phyloP scores from a whole-genome alignment of 2,329 filamentous ascomycete species.

The Orbilia ellipsospora region DNA sequence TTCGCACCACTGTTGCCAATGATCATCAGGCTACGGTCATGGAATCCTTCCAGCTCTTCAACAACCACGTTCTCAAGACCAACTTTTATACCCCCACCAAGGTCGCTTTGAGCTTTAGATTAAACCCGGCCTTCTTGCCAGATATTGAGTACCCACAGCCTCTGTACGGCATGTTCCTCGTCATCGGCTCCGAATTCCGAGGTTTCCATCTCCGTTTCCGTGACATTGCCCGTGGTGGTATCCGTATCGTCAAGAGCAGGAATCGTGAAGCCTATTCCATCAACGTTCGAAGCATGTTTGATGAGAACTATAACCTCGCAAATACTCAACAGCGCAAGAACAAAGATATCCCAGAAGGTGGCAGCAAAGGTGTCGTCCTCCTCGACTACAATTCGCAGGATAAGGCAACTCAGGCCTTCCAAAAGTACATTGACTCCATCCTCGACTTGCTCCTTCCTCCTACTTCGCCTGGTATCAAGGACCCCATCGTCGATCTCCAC shows the following conservation, averaged over 20 bases:
- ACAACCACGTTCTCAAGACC: conserved; percentile 91
- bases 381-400: conserved; percentile 95
- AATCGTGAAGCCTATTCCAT: conserved; percentile 96
- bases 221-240: conserved; percentile 95
- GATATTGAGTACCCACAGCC: conserved; percentile 91
- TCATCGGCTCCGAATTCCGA: conserved; percentile 95
- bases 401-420: conserved; percentile 89
- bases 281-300: conserved; percentile 94
- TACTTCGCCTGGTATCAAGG: conserved; percentile 95
- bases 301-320: conserved; percentile 98
- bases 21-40: conserved; percentile 99
- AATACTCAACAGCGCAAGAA: conserved; percentile 99
- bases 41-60: conserved; percentile 96
- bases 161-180: conserved; percentile 97
- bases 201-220: conserved; percentile 97
- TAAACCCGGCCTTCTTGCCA: conserved; percentile 89
- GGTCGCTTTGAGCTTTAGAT: conserved; percentile 94
- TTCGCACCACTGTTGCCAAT: conserved; percentile 82
- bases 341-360: conserved; percentile 98
- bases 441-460: conserved; percentile 92
- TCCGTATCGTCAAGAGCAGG: conserved; percentile 97
- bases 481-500: conserved; percentile 94
- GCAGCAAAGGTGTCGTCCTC: conserved; percentile 96
- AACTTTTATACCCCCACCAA: conserved; percentile 99
- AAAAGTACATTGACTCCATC: conserved; percentile 99